Evolutionary conservation across 139 green algal genomes (phyloP), one percentile per base, ranked within the genome.

Genomic region (Coelastrella sp.): DNA sequence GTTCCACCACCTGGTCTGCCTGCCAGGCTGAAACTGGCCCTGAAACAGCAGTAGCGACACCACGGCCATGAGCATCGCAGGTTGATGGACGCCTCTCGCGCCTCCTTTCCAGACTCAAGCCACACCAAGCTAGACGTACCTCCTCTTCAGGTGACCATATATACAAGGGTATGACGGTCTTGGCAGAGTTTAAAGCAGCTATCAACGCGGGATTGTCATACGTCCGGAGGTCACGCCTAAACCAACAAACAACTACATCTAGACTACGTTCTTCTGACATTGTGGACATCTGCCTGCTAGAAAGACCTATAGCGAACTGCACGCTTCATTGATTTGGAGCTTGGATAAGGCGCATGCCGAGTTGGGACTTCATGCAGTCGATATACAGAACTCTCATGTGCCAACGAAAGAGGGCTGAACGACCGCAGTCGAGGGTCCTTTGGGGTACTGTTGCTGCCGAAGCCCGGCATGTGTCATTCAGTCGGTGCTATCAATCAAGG

Each of bases 91-190:
- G n/a, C n/a, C n/a, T n/a, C n/a, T n/a, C n/a, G n/a, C n/a, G n/a
- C n/a, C n/a, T n/a, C n/a, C n/a, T n/a, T n/a, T n/a, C n/a, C n/a
- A n/a, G n/a, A n/a, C n/a, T n/a, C n/a, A n/a, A n/a, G n/a, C n/a
- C n/a, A n/a, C n/a, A n/a, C n/a, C n/a, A n/a, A n/a, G n/a, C n/a
- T n/a, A 53, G 67, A 51, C 78, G 37, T 48, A 84, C 78, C 76
- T 98, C 96, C 90, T 98, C 96, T 84, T 99, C 95, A 13, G 96
- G 93, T 0, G 92, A 91, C 93, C 94, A 98, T 21, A 98, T 91
- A 79, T 96, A 98, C 2, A 98, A 86, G 3, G 95, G 96, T 80
- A 97, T 92, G 89, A 97, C 92, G n/a, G 77, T 82, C 5, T 53
- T 50, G 2, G 89, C 89, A 21, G 85, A 83, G n/a, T 87, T 77